Evolutionary conservation across 129 eudicot species (phyloP).

Genomic region (Daucus carota): DH1_v3.0 NC_030383.2:60149501-60150000

Average conservation of each 20-base stretch:
- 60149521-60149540: constrained; percentile 82
- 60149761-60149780: constrained; percentile 87
- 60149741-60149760: constrained; percentile 73
- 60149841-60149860: constrained; percentile 67
- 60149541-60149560: constrained; percentile 86
- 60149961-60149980: constrained; percentile 75
- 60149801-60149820: constrained; percentile 60
- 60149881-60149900: constrained; percentile 74
- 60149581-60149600: constrained; percentile 75
- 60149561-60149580: constrained; percentile 63
- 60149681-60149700: not conserved
- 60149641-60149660: constrained; percentile 82
- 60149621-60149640: constrained; percentile 78
- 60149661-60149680: constrained; percentile 26
- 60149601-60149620: constrained; percentile 91
- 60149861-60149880: constrained; percentile 94
- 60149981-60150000: constrained; percentile 78
- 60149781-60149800: constrained; percentile 63
- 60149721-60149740: constrained; percentile 19
- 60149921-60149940: constrained; percentile 61
- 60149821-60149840: constrained; percentile 73
- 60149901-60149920: constrained; percentile 65
- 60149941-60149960: constrained; percentile 74
- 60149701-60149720: not conserved
- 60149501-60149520: constrained; percentile 75